Evolutionary conservation across 2,329 filamentous ascomycete genomes (phyloP), one percentile per base, ranked within the genome.

Genomic region (Epichloe aotearoae): DNA sequence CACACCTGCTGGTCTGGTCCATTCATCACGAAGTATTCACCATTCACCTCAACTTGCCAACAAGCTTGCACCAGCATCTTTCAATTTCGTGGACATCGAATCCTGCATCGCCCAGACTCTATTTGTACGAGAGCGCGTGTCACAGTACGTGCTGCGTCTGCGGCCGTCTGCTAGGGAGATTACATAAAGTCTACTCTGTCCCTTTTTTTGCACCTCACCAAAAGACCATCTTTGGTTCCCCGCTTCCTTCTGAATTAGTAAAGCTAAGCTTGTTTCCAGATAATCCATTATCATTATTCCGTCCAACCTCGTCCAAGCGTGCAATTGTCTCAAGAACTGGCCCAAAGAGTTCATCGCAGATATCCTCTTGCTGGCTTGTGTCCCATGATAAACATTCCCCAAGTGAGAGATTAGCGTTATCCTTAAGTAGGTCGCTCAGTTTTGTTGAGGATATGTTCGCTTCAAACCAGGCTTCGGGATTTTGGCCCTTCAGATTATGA

Each of bases 291-390:
- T 59, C 50, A 37, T 66, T 67, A 2, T 52, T 55, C 4, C 44
- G 36, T 1, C 66, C 66, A 12, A 67, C 54, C 0, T 52, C 39
- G 49, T 67, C 64, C 61, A 67, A 64, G n/a, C 57, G 53, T 1
- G 54, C 49, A 11, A 67, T 52, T 59, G 67, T 64, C 2, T 50
- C 54, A 5, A 67, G 37, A 0, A 61, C 62, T 3, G 62, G 59
- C 12, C 55, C 53, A 41, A 59, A 64, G 5, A 68, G 53, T 11
- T 58, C 55, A 17, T 56, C 54, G 17, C 66, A 56, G 0, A 58
- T 46, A 2, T 57, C 59, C 5, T 59, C 52, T 0, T 15, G 58
- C 50, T 11, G 66, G 49, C 19, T 54, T 33, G 1, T 47, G 39
- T 5, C 57, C 64, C 64, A 68, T 1, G 26, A 34, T 3, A 58